Base-by-base conservation (phyloP, 371 early-diverging fungal species). In the Mucor racemosus region DNA sequence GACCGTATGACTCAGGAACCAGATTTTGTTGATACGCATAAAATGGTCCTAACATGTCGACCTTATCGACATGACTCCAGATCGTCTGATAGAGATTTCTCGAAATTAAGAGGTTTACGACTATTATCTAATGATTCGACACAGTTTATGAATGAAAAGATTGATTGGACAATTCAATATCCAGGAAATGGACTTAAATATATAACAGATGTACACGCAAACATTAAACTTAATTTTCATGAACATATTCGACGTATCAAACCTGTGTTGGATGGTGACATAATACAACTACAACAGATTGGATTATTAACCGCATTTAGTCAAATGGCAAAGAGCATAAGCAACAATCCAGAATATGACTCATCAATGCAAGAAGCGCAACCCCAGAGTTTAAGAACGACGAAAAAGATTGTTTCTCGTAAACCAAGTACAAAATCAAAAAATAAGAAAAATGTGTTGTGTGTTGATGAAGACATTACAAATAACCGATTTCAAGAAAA, bases 171-270 rank as follows among this genome's bases (percentile, higher is more conserved):
- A 61, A 76, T 94, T 48, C 80, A 82, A 39, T 80, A 81, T 72
- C 79, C 94, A 68, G 89, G 92, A 62, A 74, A 84, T 33, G 71
- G 77, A n/a, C 80, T 91, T 7, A 73, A 78, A 61, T 70, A 70
- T 14, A 64, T 64, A 21, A 69, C 67, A 4, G 65, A 74, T 38
- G 41, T 53, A 6, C 65, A 65, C 11, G 36, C 44, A 3, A 57
- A 72, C 15, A 50, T 65, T 4, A 72, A 67, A 9, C 64, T 75
- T 3, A 79, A 82, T 34, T 70, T 76, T 7, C 75, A 82, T 55
- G 75, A 79, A n/a, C 64, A 58, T 15, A 63, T 82, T 36, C 70
- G 76, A 13, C 65, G 73, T 10, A 65, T 67, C 15, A 72, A 74
- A 14, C 80, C 76, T 0, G 34, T 82, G 0, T 14, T 79, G 0